Base-by-base conservation (phyloP, 2,329 filamentous ascomycete genomes). In the Fusarium sp. region DNA sequence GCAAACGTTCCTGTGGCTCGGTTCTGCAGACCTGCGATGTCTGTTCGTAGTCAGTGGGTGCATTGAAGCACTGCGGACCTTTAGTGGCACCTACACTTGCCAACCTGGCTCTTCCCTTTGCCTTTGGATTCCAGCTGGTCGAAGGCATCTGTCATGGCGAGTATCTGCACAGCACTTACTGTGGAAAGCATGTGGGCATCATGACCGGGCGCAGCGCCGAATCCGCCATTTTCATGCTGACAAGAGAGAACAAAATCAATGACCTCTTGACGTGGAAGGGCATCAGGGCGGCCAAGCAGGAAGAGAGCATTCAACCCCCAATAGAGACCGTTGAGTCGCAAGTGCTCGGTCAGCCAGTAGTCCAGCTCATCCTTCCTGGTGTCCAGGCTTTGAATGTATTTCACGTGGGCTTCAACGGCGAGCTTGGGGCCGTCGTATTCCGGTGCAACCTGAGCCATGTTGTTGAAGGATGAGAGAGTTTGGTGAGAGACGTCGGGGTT, bases 181-280 rank as follows among this genome's bases (percentile, higher is more conserved):
- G 96, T 99, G 78, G 95, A 97, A 57, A 98, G 87, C 88, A 99
- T 93, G 79, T 99, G 96, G 25, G 95, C 89, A 81, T 99, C 96
- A 79, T 99, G 96, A 6, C 92, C 92, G 0, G 96, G 96, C 11
- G 95, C 94, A 58, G 96, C 94, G 51, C 94, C 94, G 77, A 99
- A 98, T 13, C 96, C 96, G 53, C 96, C 96, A 76, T 86, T 92
- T 1, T 92, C 89, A 77, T 93, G 90, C 81, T 97, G 90, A 74
- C 96, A 99, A n/a, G 91, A 94, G 55, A 97, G 86, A n/a, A 98
- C 92, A 81, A 97, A 99, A 72, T 94, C 89, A 75, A 99, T 90
- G 23, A 96, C 91, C 67, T 92, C 89, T 58, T 90, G 85, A 58
- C 92, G 89, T 10, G 95, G 91, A 9, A 99, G 87, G 3, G 91